Base-by-base conservation (phyloP, 192 early-diverging fungal species). In the Coemansia sp. region DNA sequence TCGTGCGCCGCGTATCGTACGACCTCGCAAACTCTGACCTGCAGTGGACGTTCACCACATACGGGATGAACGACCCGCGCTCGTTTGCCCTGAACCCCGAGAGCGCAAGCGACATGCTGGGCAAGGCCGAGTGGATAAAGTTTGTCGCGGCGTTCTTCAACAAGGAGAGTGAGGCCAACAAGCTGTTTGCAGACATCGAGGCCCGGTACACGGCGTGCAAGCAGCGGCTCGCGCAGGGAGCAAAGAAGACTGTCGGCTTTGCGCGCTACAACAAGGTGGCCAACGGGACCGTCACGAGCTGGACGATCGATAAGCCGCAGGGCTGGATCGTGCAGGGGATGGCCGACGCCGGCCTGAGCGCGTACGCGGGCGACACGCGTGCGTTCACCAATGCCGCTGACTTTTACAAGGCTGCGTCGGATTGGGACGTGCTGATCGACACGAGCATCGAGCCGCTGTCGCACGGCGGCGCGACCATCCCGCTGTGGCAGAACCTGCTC, bases 391-490 rank as follows among this genome's bases (percentile, higher is more conserved):
- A 49, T 29, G 47, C 59, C n/a, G 55, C 62, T 22, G 75, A 67
- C 16, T 86, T 92, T 55, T 55, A 81, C 28, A 60, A 65, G 21
- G 83, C 81, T 0, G 65, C 88, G 23, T 29, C 61, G 1, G 42
- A 71, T 44, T 88, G 85, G 53, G 86, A 90, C 33, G 65, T 88
- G 12, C 44, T 89, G 29, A 85, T 92, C 54, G 88, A 90, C 56
- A 35, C 43, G 32, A 77, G 71, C 51, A 61, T 80, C 11, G 65
- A 58, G 24, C 79, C 73, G 10, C 65, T 91, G 57, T 55, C 81
- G 19, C 71, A 56, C 4, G 85, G 84, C 65, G 89, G 84, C 44
- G 58, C 73, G 6, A 69, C 84, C 12, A 71, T 81, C 23, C 76
- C 76, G 43, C 48, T 62, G 64, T 79, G 76, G 76, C 33, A 44